Percentiles rank a stretch among this genome's conserved stretches.
phyloP scores from a whole-genome alignment of 1,284 basidiomycete genomes.

The Pseudozyma tsukubaensis region DNA sequence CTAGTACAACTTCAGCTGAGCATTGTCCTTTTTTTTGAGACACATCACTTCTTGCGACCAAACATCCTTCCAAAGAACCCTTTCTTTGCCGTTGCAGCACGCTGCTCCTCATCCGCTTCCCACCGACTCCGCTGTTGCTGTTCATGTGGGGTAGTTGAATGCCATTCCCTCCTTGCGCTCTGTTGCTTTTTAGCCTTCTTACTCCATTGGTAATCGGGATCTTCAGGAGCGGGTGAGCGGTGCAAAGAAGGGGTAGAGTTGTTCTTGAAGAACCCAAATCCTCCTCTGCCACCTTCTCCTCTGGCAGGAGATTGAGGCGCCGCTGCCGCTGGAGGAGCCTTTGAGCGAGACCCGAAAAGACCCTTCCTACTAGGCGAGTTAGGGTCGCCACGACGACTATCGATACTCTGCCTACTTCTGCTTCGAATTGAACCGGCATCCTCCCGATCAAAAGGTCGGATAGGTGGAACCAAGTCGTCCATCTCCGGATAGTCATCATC shows the following conservation, averaged over 20 bases:
- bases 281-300: slow-evolving; percentile 4
- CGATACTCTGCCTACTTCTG: slow-evolving; percentile 17
- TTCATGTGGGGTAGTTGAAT: slow-evolving; percentile 26
- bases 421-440: slow-evolving; percentile 19
- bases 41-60: slow-evolving; percentile 24
- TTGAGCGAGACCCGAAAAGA: slow-evolving; percentile 6
- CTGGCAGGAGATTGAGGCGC: slow-evolving; percentile 8
- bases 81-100: slow-evolving; percentile 13
- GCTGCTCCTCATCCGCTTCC: slow-evolving; percentile 6
- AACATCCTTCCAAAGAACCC: slow-evolving; percentile 42
- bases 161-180: slow-evolving; percentile 21
- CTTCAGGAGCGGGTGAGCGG: slow-evolving; percentile 36
- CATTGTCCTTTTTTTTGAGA: neutral
- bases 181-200: slow-evolving; percentile 8
- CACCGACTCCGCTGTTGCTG: slow-evolving; percentile 7
- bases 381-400: slow-evolving; percentile 6
- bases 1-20: no score
- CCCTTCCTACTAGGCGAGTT: slow-evolving; percentile 4
- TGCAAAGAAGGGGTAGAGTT: slow-evolving; percentile 36
- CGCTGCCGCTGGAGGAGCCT: neutral
- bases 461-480: slow-evolving; percentile 40
- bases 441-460: slow-evolving; percentile 9
- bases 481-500: slow-evolving; percentile 33
- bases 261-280: slow-evolving; percentile 29
- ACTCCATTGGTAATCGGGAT: slow-evolving; percentile 42